Conservation (phyloP, 371 early-diverging fungal genomes). For the Choanephora cucurbitarum region DNA sequence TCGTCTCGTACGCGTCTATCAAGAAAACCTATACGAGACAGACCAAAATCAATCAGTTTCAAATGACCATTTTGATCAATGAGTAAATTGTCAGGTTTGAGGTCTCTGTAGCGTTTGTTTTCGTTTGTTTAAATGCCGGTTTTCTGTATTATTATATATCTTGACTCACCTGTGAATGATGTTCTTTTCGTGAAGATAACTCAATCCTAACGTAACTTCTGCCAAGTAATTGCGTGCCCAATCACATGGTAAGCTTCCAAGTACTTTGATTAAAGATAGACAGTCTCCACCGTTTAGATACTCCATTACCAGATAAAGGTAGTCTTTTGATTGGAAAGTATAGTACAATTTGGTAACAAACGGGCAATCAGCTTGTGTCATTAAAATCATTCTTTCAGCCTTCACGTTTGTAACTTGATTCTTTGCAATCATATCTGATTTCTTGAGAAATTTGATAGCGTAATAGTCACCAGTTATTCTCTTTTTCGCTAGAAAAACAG, state of each 20-base stretch:
- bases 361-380: slow-evolving; percentile 85
- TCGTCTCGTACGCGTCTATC: slow-evolving; percentile 76
- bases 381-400: slow-evolving; percentile 84
- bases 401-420: slow-evolving; percentile 92
- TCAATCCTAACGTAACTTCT: slow-evolving; percentile 91
- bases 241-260: slow-evolving; percentile 86
- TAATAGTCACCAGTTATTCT: slow-evolving; percentile 83
- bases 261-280: slow-evolving; percentile 85
- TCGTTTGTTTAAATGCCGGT: neutral
- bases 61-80: slow-evolving; percentile 91
- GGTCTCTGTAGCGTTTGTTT: slow-evolving; percentile 55
- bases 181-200: slow-evolving; percentile 85
- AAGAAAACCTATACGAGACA: slow-evolving; percentile 85
- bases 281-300: slow-evolving; percentile 97
- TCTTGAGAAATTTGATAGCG: slow-evolving; percentile 89
- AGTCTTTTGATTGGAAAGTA: slow-evolving; percentile 91
- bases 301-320: slow-evolving; percentile 94
- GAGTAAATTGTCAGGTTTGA: slow-evolving; percentile 92
- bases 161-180: slow-evolving; percentile 78
- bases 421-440: slow-evolving; percentile 90
- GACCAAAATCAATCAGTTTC: slow-evolving; percentile 95
- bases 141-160: neutral
- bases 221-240: slow-evolving; percentile 93
- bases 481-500: slow-evolving; percentile 87
- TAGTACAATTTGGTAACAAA: slow-evolving; percentile 94